phyloP scores from a whole-genome alignment of 225 moss, liverwort and hornwort genomes.

The Lunularia cruciata region DNA sequence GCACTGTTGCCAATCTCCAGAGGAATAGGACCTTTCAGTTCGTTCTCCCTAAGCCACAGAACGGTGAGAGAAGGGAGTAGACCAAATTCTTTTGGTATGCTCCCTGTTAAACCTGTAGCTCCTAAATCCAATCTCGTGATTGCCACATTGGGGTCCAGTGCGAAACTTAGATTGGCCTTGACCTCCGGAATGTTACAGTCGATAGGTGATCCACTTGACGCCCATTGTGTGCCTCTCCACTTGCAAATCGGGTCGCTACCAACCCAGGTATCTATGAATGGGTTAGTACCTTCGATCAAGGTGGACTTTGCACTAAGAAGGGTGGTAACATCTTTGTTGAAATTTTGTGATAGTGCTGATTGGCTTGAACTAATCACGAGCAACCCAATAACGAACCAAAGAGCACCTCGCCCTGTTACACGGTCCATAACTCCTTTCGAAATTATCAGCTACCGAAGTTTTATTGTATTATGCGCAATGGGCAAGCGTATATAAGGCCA shows the following conservation, averaged over 20 bases:
- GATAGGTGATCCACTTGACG: slow-evolving; percentile 24
- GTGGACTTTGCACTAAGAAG: slow-evolving; percentile 32
- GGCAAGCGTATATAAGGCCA: no score
- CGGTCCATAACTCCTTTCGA: slow-evolving; percentile 17
- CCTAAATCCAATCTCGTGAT: slow-evolving; percentile 36
- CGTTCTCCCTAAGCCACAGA: slow-evolving; percentile 36
- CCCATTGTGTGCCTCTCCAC: slow-evolving; percentile 41
- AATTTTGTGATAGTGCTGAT: slow-evolving; percentile 1
- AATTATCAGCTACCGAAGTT: no score
- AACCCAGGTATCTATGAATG: slow-evolving; percentile 37
- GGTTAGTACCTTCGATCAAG: slow-evolving; percentile 30
- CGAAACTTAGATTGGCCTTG: slow-evolving; percentile 9
- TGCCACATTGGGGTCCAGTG: slow-evolving; percentile 31
- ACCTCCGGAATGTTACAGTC: slow-evolving; percentile 33
- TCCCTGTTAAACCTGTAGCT: slow-evolving; percentile 23
- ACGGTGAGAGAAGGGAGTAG: neutral
- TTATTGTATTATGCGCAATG: no score
- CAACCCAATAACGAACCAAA: slow-evolving; percentile 9
- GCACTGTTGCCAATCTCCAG: slow-evolving; percentile 6
- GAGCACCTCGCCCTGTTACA: neutral
- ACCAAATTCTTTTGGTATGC: slow-evolving; percentile 16
- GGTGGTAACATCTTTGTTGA: slow-evolving; percentile 34
- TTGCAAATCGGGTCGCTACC: slow-evolving; percentile 31
- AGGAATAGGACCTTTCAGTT: slow-evolving; percentile 13
- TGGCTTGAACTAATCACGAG: neutral